These are phyloP conservation scores for Diphasiastrum complanatum DNA, from an alignment of 83 land plant species.

Conservation along the genomic window DNA sequence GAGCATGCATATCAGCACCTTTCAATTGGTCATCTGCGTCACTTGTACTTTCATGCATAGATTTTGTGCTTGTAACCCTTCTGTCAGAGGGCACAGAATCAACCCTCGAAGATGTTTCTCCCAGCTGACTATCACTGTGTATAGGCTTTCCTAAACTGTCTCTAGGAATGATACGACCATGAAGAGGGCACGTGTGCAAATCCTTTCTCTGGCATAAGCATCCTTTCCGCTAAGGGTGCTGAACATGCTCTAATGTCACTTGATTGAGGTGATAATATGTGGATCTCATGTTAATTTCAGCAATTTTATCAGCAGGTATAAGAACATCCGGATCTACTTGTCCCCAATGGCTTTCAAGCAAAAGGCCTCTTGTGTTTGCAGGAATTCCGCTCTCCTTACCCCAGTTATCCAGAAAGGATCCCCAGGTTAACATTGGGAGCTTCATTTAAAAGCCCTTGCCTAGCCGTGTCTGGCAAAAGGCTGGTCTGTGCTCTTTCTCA, in stretches of 20 bases:
- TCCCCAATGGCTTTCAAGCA: slow-evolving; percentile 83
- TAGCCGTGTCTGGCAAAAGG: slow-evolving; percentile 29
- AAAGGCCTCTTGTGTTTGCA: slow-evolving; percentile 76
- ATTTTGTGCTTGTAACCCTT: too few relatives aligned
- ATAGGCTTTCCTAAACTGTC: slow-evolving; percentile 57
- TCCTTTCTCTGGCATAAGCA: slow-evolving; percentile 81
- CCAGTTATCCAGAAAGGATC: slow-evolving; percentile 67
- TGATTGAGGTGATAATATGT: slow-evolving; percentile 46
- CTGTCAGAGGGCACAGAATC: too few relatives aligned
- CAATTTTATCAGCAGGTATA: slow-evolving; percentile 70
- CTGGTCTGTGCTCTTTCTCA: too few relatives aligned
- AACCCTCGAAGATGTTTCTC: too few relatives aligned
- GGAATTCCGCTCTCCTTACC: slow-evolving; percentile 51
- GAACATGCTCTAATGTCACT: slow-evolving; percentile 62
- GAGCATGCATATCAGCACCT: too few relatives aligned
- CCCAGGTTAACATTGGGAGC: slow-evolving; percentile 83
- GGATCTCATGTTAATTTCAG: slow-evolving; percentile 57
- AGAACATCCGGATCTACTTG: slow-evolving; percentile 76
- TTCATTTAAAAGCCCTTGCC: slow-evolving; percentile 50
- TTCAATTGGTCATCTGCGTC: too few relatives aligned
- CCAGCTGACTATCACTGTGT: not conserved
- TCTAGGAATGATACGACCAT: slow-evolving; percentile 69
- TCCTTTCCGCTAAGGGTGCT: slow-evolving; percentile 77
- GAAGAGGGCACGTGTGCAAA: slow-evolving; percentile 71
- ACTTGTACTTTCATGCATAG: too few relatives aligned